Percentiles rank a stretch among this genome's conserved stretches.
phyloP scores from a whole-genome alignment of 139 green algal genomes.

The Chlamydomonas sphaeroides region DNA sequence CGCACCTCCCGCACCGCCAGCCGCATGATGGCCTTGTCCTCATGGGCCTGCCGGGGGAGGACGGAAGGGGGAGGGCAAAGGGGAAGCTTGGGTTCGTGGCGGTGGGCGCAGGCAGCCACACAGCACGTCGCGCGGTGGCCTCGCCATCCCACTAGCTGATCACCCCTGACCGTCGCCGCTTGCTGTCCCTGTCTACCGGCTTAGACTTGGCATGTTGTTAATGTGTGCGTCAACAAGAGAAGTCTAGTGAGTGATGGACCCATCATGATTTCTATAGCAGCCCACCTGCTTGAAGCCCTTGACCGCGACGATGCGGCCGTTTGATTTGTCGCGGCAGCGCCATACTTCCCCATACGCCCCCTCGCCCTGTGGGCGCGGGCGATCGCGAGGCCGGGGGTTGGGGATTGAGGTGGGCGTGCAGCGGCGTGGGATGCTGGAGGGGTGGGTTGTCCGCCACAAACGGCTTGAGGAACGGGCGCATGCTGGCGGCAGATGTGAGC shows the following conservation, averaged over 20 bases:
- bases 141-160: too few relatives aligned
- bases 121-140: not conserved
- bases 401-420: too few relatives aligned
- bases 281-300: not conserved
- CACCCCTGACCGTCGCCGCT: too few relatives aligned
- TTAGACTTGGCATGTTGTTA: not conserved
- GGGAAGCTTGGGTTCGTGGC: not conserved
- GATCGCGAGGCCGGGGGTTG: too few relatives aligned
- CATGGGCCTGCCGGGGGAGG: slow-evolving; percentile 15
- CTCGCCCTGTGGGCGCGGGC: not conserved
- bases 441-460: too few relatives aligned
- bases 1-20: slow-evolving; percentile 43
- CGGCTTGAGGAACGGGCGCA: too few relatives aligned
- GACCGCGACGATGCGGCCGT: not conserved
- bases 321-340: not conserved
- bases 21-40: slow-evolving; percentile 42
- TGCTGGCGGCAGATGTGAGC: too few relatives aligned
- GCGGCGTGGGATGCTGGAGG: too few relatives aligned
- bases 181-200: not conserved
- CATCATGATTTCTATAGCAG: too few relatives aligned
- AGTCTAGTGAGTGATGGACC: too few relatives aligned
- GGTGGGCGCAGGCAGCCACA: not conserved
- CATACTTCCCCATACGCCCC: not conserved
- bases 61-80: not conserved
- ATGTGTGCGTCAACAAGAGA: not conserved